phyloP scores from a whole-genome alignment of 805 yeast genomes.

The Pichia heedii region DNA sequence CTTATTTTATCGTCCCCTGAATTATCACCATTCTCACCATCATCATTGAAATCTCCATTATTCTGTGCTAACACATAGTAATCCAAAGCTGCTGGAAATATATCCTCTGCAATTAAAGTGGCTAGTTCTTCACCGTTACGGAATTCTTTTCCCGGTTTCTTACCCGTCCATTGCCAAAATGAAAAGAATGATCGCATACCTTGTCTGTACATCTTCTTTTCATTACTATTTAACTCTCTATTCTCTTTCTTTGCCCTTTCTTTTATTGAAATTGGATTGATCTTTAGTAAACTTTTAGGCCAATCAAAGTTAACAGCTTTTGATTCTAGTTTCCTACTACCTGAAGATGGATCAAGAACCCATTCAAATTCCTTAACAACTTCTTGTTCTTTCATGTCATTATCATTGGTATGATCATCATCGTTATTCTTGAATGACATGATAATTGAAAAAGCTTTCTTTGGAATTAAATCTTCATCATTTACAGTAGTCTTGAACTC shows the following conservation, averaged over 20 bases:
- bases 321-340: slow-evolving; percentile 48
- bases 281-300: slow-evolving; percentile 54
- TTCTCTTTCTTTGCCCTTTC: slow-evolving; percentile 21
- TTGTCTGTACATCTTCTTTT: slow-evolving; percentile 51
- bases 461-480: slow-evolving; percentile 1
- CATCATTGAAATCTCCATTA: slow-evolving; percentile 35
- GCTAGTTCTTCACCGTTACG: slow-evolving; percentile 76
- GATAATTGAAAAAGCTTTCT: slow-evolving; percentile 44
- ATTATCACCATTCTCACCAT: slow-evolving; percentile 46
- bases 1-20: slow-evolving; percentile 20
- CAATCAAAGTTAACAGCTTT: slow-evolving; percentile 49
- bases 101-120: slow-evolving; percentile 60
- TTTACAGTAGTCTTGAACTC: slow-evolving; percentile 35
- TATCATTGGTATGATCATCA: slow-evolving; percentile 29
- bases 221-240: slow-evolving; percentile 35
- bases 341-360: slow-evolving; percentile 36
- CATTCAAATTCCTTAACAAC: slow-evolving; percentile 52
- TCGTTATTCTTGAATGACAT: slow-evolving; percentile 49
- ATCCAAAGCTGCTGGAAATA: slow-evolving; percentile 78
- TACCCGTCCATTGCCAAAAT: slow-evolving; percentile 82
- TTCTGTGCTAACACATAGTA: slow-evolving; percentile 70
- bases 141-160: slow-evolving; percentile 67
- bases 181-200: slow-evolving; percentile 83
- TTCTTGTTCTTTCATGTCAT: slow-evolving; percentile 44
- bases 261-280: slow-evolving; percentile 46